These are phyloP conservation scores for Arthroderma sp. DNA, from an alignment of 2,329 filamentous ascomycete species.

Conservation along the genomic window DNA sequence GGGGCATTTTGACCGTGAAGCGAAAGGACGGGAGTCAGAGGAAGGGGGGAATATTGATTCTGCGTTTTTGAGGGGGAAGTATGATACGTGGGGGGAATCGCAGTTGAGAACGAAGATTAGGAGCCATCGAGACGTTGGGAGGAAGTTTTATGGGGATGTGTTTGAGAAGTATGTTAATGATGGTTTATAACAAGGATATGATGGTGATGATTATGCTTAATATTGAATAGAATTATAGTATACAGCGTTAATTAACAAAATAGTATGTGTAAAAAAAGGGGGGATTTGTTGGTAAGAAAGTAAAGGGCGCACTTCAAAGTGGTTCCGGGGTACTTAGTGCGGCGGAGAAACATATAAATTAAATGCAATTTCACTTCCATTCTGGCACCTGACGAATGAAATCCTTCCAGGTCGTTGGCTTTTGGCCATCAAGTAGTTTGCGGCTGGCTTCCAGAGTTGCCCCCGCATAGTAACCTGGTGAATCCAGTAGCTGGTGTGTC, in stretches of 20 bases:
- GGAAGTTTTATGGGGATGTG: constrained; percentile 35
- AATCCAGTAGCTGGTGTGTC: constrained; percentile 40
- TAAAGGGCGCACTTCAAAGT: no score
- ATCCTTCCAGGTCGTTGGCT: constrained; percentile 17
- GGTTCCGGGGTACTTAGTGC: no score
- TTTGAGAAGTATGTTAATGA: constrained; percentile 38
- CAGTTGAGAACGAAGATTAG: constrained; percentile 42
- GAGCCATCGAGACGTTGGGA: constrained; percentile 38
- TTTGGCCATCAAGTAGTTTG: constrained; percentile 14
- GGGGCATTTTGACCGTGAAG: constrained; percentile 23
- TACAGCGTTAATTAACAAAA: no score
- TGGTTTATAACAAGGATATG: constrained; percentile 7
- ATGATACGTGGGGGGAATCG: constrained; percentile 43
- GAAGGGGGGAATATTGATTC: constrained; percentile 34
- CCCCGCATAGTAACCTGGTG: constrained; percentile 42
- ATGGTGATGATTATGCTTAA: no score
- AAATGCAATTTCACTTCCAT: constrained; percentile 1
- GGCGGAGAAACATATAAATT: no score
- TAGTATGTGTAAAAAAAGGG: no score
- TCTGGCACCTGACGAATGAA: constrained; percentile 12
- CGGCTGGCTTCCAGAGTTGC: constrained; percentile 17
- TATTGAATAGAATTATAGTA: no score
- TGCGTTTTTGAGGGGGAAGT: constrained; percentile 36
- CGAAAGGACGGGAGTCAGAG: constrained; percentile 19
- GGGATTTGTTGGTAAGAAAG: no score